phyloP scores from a whole-genome alignment of 2,329 filamentous ascomycete genomes.

The Parastagonospora avenae region DNA sequence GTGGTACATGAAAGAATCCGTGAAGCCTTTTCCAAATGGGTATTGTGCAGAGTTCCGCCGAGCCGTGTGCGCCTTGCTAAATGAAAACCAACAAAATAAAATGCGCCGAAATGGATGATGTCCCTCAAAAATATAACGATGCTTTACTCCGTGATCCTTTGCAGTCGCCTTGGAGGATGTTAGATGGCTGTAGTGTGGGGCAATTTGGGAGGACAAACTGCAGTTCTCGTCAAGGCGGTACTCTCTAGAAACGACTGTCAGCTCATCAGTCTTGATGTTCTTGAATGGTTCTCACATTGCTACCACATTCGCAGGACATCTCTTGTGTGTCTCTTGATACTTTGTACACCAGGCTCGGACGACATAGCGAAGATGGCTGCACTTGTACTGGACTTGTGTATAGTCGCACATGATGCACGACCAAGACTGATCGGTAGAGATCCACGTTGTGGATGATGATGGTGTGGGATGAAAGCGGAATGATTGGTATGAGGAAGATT shows the following conservation, averaged over 20 bases:
- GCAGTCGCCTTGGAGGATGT: conserved; percentile 40
- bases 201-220: conserved; percentile 39
- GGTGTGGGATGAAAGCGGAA: neutral
- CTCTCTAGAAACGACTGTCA: conserved; percentile 44
- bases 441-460: neutral
- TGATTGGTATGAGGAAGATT: neutral
- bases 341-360: conserved; percentile 62
- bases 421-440: neutral
- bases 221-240: conserved; percentile 56
- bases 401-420: conserved; percentile 61
- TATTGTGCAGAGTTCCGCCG: conserved; percentile 37
- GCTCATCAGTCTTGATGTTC: neutral
- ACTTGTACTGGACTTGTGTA: conserved; percentile 63
- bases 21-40: conserved; percentile 32
- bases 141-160: conserved; percentile 30
- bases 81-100: conserved; percentile 17
- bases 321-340: conserved; percentile 60
- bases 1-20: conserved; percentile 13
- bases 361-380: conserved; percentile 60
- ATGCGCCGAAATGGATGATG: conserved; percentile 2
- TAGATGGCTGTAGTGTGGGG: conserved; percentile 8
- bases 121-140: conserved; percentile 9
- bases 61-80: conserved; percentile 40
- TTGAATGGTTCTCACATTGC: conserved; percentile 49
- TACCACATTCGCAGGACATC: conserved; percentile 62